Base-by-base conservation (phyloP, 371 early-diverging fungal species). In the Blakeslea trispora region DNA sequence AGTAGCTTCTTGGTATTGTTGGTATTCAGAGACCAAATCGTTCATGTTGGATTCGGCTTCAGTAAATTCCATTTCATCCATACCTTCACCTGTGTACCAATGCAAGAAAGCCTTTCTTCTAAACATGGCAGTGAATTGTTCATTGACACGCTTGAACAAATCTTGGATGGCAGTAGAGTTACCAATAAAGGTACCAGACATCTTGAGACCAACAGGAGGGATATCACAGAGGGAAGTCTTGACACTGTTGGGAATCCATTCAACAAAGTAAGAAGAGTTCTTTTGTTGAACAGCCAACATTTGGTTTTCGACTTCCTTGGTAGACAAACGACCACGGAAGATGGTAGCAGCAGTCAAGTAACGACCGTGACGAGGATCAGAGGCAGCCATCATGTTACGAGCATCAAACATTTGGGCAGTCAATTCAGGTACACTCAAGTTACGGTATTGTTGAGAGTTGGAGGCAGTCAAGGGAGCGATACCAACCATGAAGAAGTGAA, bases 211-310 rank as follows among this genome's bases (percentile, higher is more conserved):
- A 54, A 85, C 87, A 51, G 99, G 99, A 55, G 98, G 94, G 66
- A 99, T 95, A 66, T 97, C 95, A 78, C 99, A 99, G 34, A 97
- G 94, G 56, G 97, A 94, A 9, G 97, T 96, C 85, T 99, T 97
- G 73, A 97, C 95, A 80, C 96, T 97, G 89, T 94, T 96, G 65
- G 99, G 99, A 70, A 99, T 98, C 99, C 99, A 99, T 74, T 98
- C 99, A 42, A 98, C 99, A 79, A 99, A 99, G 86, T 94, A 91
- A n/a, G 91, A 84, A 34, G 90, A 88, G 85, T 95, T 96, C 87
- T 93, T 95, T 71, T 89, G 90, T 73, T 96, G 96, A 45, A 94
- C 89, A 66, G 85, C 88, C 60, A 94, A 81, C 98, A 99, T 96
- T 82, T 99, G 99, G 84, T 97, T 96, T 62, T 99, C 99, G 19